A percentile compares a stretch with the other conserved stretches of the same genome.
Evolutionary conservation across 768 basidiomycete species (phyloP).

Genomic region (Polyporus arcularius): DNA sequence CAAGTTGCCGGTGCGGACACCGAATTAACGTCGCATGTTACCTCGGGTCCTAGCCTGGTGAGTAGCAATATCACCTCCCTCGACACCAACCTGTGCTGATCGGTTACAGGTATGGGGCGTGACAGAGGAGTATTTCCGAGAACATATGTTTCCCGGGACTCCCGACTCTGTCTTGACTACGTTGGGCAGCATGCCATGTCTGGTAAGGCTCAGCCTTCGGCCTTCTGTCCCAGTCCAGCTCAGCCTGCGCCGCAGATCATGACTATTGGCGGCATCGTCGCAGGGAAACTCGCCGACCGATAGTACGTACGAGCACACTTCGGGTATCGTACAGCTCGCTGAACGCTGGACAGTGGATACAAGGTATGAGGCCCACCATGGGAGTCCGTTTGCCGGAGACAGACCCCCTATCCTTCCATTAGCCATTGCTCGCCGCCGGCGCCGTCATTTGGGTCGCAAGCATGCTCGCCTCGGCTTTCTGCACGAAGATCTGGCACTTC

Average conservation of each 20-base stretch:
- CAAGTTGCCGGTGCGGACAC: background rate
- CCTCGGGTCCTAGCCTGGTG: background rate
- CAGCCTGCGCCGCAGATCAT: constrained; percentile 21
- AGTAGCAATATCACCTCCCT: background rate
- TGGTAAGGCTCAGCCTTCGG: constrained; percentile 11
- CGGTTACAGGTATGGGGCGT: constrained; percentile 32
- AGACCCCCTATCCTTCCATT: background rate
- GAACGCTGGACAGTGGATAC: constrained; percentile 17
- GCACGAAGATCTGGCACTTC: constrained; percentile 33
- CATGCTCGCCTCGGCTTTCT: constrained; percentile 33
- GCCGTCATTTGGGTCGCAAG: constrained; percentile 29
- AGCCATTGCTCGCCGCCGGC: constrained; percentile 35
- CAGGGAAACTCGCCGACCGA: constrained; percentile 36
- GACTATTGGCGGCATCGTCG: constrained; percentile 29
- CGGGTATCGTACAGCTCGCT: background rate
- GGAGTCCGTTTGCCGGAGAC: background rate
- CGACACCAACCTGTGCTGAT: background rate
- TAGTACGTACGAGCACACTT: constrained; percentile 25
- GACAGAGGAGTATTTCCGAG: constrained; percentile 34
- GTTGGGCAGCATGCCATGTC: constrained; percentile 27
- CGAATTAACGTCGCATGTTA: background rate
- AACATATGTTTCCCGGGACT: constrained; percentile 25
- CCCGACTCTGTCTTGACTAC: constrained; percentile 21
- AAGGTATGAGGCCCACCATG: constrained; percentile 5
- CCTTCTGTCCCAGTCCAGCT: background rate